A percentile compares a stretch with the other conserved stretches of the same genome.
phyloP scores from a whole-genome alignment of 192 early-diverging fungal species.

The Linnemannia hyalina region DNA sequence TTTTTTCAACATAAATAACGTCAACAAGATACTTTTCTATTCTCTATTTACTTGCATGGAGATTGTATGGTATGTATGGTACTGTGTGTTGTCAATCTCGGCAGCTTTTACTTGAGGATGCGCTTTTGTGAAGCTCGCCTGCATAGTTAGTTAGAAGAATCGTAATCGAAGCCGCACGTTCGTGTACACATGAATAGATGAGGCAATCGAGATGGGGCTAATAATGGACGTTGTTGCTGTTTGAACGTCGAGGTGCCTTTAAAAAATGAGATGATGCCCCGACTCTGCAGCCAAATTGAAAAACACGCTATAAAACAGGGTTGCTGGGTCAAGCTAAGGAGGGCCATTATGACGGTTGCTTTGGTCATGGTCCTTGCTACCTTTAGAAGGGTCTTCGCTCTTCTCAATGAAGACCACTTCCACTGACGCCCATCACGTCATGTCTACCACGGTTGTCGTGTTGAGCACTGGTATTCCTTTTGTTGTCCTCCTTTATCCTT shows the following conservation, averaged over 20 bases:
- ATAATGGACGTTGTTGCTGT: neutral
- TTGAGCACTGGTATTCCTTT: neutral
- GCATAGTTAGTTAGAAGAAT: neutral
- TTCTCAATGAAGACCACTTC: neutral
- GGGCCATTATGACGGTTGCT: neutral
- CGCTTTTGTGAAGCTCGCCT: neutral
- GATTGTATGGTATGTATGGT: neutral
- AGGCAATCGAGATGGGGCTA: neutral
- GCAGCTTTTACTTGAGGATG: neutral
- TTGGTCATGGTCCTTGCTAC: neutral
- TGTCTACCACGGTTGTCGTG: neutral
- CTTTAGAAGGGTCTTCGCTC: no score
- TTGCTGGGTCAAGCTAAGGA: neutral
- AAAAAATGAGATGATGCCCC: neutral
- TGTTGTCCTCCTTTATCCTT: no score
- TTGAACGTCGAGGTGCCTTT: neutral
- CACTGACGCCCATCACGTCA: neutral
- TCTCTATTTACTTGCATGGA: neutral
- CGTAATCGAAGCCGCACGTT: neutral
- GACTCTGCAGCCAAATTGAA: neutral
- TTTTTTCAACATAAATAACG: conserved; percentile 6
- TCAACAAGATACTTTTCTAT: neutral
- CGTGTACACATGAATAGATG: neutral
- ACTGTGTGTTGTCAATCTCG: neutral
- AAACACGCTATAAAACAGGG: neutral